phyloP scores from a whole-genome alignment of 1,284 basidiomycete genomes.

The Trichosporon faecale region DNA sequence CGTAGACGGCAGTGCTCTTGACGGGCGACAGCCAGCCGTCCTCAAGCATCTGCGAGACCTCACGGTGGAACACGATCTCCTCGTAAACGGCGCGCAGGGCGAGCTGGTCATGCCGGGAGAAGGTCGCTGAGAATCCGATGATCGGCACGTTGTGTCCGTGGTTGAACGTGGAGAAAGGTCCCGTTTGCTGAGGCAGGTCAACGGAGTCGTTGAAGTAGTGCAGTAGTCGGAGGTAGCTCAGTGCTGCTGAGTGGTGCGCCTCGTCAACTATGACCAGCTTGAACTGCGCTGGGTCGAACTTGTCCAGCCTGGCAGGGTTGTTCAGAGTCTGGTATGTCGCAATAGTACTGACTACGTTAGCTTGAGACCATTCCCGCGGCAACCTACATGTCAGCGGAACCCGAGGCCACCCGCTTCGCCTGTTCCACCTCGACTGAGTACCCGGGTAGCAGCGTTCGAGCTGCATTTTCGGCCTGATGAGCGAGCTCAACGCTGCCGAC shows the following conservation, averaged over 20 bases:
- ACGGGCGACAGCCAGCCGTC: slow-evolving; percentile 87
- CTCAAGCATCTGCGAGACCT: slow-evolving; percentile 88
- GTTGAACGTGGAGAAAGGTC: slow-evolving; percentile 27
- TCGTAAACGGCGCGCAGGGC: slow-evolving; percentile 86
- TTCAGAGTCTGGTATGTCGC: slow-evolving; percentile 89
- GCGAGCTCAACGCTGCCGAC: slow-evolving; percentile 66
- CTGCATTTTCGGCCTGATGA: slow-evolving; percentile 75
- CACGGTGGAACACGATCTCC: slow-evolving; percentile 89
- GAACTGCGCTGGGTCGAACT: slow-evolving; percentile 69
- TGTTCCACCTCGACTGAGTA: slow-evolving; percentile 91
- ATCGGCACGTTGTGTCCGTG: slow-evolving; percentile 63
- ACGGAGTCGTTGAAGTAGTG: slow-evolving; percentile 47
- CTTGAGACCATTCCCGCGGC: background rate
- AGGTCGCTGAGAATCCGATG: slow-evolving; percentile 93
- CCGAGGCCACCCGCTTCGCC: slow-evolving; percentile 70
- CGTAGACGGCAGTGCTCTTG: slow-evolving; percentile 74
- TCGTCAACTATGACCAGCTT: slow-evolving; percentile 89
- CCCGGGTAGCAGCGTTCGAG: slow-evolving; percentile 63
- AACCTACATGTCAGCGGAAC: slow-evolving; percentile 75
- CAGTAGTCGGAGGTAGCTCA: slow-evolving; percentile 58
- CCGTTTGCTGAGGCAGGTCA: slow-evolving; percentile 29
- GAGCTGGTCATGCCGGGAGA: slow-evolving; percentile 85
- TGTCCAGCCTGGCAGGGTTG: slow-evolving; percentile 64
- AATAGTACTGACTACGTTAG: slow-evolving; percentile 62
- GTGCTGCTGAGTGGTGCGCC: slow-evolving; percentile 91